Evolutionary conservation across 805 yeast species (phyloP).

Genomic region (Kregervanrija fluxuum): DNA sequence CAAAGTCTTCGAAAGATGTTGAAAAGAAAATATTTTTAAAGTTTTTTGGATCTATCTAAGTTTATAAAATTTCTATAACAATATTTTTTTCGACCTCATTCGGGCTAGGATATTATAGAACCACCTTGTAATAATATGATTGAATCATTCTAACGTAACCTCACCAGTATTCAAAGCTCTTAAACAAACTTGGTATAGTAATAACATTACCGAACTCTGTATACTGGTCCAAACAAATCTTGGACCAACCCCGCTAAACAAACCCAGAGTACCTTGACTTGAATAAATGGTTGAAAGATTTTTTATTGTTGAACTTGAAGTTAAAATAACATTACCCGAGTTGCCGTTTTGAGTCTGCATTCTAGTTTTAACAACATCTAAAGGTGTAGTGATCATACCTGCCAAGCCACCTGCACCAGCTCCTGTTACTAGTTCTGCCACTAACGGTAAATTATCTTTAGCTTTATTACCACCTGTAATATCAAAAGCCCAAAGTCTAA

Average conservation of each 20-base stretch:
- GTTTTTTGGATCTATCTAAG: background rate
- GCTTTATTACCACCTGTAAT: conserved; percentile 26
- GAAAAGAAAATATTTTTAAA: conserved; percentile 6
- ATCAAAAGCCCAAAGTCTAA: conserved; percentile 52
- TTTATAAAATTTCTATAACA: background rate
- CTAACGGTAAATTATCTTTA: conserved; percentile 35
- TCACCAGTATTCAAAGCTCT: conserved; percentile 35
- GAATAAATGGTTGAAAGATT: conserved; percentile 53
- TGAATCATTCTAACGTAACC: conserved; percentile 6
- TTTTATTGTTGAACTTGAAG: conserved; percentile 39
- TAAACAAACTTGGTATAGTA: conserved; percentile 75
- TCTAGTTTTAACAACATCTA: conserved; percentile 88
- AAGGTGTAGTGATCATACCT: conserved; percentile 81
- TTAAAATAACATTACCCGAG: conserved; percentile 16
- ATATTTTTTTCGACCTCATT: background rate
- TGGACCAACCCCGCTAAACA: conserved; percentile 95
- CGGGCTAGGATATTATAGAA: background rate
- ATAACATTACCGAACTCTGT: conserved; percentile 90
- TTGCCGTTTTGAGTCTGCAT: conserved; percentile 70
- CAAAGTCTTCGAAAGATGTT: conserved; percentile 89
- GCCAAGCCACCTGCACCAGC: conserved; percentile 95
- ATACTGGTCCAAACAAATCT: conserved; percentile 93
- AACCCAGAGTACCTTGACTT: conserved; percentile 70
- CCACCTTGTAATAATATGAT: background rate
- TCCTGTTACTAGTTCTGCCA: conserved; percentile 74